These are phyloP conservation scores for Citrus australasica DNA, from an alignment of 345 rosid genomes.

Conservation along the genomic window DNA sequence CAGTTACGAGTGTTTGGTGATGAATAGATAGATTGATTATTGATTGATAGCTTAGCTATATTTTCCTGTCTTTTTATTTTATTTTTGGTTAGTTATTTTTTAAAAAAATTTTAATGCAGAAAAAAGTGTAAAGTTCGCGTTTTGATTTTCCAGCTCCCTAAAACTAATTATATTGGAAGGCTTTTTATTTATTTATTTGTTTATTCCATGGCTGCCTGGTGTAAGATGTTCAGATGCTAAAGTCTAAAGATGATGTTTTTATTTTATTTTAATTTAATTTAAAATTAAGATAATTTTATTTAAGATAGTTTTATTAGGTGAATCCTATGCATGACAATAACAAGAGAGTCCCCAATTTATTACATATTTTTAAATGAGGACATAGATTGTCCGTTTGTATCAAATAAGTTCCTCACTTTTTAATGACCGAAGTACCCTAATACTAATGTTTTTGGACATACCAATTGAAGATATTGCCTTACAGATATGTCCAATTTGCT, in stretches of 20 bases:
- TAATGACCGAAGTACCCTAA: too few relatives aligned
- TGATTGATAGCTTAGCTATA: neutral
- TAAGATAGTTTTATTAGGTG: neutral
- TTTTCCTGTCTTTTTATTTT: neutral
- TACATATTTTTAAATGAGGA: neutral
- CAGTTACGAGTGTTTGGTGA: neutral
- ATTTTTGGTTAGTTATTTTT: neutral
- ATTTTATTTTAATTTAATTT: neutral
- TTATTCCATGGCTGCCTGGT: too few relatives aligned
- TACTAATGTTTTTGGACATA: too few relatives aligned
- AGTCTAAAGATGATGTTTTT: neutral
- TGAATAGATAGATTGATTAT: neutral
- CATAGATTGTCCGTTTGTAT: neutral
- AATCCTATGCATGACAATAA: neutral
- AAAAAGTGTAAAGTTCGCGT: neutral
- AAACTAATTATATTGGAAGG: neutral
- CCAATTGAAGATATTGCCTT: too few relatives aligned
- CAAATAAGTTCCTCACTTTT: neutral
- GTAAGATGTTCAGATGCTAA: neutral
- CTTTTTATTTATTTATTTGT: neutral
- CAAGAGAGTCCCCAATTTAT: neutral
- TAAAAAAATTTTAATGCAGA: neutral
- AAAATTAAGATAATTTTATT: too few relatives aligned
- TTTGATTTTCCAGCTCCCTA: neutral
- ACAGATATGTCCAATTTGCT: too few relatives aligned